These are phyloP conservation scores for Corylus americana DNA, from an alignment of 306 rosid species.

Conservation along the genomic window DNA sequence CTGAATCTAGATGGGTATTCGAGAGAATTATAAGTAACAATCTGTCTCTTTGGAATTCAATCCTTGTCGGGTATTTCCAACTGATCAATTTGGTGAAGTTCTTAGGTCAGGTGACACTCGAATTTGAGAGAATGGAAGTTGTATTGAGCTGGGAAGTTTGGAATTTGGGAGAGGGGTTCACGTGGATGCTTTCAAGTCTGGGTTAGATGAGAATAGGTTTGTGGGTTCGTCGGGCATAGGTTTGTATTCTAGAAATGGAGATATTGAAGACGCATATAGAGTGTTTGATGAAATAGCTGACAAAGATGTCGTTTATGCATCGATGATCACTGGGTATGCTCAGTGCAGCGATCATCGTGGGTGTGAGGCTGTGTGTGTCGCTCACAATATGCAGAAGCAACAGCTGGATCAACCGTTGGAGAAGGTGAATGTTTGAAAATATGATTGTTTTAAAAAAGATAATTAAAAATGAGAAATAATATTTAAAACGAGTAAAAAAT, in stretches of 20 bases:
- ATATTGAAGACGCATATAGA: constrained; percentile 30
- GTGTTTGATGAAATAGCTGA: constrained; percentile 53
- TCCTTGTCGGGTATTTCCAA: constrained; percentile 32
- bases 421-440: no score
- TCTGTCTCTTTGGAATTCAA: constrained; percentile 33
- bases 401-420: neutral
- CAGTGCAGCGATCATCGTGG: constrained; percentile 19
- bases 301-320: constrained; percentile 46
- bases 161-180: constrained; percentile 47
- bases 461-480: no score
- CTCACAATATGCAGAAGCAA: constrained; percentile 39
- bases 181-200: constrained; percentile 43
- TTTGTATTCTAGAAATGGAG: constrained; percentile 27
- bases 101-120: constrained; percentile 28
- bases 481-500: no score
- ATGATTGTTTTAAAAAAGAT: no score
- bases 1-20: constrained; percentile 25
- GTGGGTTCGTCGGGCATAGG: constrained; percentile 48
- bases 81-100: constrained; percentile 26
- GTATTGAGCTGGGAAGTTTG: constrained; percentile 21
- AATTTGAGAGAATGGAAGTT: constrained; percentile 32
- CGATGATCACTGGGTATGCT: constrained; percentile 49
- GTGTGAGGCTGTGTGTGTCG: constrained; percentile 35
- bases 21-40: constrained; percentile 2
- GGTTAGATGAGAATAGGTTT: constrained; percentile 39